Conservation (phyloP, 2,329 filamentous ascomycete species). For the Diplodia scrobiculata region DNA sequence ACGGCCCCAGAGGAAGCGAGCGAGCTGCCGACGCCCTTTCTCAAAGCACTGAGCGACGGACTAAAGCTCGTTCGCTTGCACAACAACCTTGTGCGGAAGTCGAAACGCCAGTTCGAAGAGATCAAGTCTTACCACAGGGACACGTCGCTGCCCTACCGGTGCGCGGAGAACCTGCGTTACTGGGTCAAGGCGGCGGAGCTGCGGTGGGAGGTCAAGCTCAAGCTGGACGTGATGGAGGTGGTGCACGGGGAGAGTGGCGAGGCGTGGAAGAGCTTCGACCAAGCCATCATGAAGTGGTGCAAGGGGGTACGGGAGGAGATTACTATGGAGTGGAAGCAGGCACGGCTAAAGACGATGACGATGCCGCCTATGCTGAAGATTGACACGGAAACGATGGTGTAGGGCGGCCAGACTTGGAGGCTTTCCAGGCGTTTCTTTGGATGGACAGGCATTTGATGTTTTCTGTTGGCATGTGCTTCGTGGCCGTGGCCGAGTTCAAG, state of each 20-base stretch:
- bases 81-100: conserved; percentile 84
- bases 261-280: conserved; percentile 80
- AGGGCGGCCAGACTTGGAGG: conserved; percentile 1
- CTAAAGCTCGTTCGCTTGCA: conserved; percentile 81
- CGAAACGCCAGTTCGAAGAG: conserved; percentile 80
- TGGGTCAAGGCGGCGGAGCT: conserved; percentile 97
- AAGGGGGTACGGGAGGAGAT: conserved; percentile 80
- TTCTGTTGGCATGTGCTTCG: conserved; percentile 8
- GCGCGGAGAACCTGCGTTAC: conserved; percentile 89
- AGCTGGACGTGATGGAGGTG: conserved; percentile 81
- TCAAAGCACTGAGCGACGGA: conserved; percentile 74
- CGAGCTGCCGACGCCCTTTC: conserved; percentile 69
- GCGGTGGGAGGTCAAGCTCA: conserved; percentile 82
- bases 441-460: conserved; percentile 22
- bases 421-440: conserved; percentile 17
- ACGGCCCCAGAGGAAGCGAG: conserved; percentile 56
- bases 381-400: conserved; percentile 32
- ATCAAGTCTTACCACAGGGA: conserved; percentile 91
- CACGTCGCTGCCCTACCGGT: conserved; percentile 89
- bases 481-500: conserved; percentile 19
- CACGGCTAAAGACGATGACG: conserved; percentile 38
- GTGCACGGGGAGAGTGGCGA: conserved; percentile 71
- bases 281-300: conserved; percentile 81
- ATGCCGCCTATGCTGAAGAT: conserved; percentile 46
- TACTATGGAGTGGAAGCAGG: conserved; percentile 65